Conservation (phyloP, 306 rosid genomes). For the Astragalus glycyphyllos region DNA sequence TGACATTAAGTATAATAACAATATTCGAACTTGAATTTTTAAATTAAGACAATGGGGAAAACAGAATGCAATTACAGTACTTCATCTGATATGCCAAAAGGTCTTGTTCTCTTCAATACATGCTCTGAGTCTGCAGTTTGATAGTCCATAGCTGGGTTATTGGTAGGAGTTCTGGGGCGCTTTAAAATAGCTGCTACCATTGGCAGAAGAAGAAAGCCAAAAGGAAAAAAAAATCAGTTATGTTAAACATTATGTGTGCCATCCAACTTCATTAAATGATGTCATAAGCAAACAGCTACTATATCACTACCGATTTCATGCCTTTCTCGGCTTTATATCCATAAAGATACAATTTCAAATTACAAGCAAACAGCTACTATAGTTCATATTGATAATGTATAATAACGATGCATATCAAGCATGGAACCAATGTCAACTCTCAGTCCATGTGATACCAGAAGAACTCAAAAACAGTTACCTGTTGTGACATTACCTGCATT, state of each 20-base stretch:
- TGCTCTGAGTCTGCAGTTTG: slow-evolving; percentile 98
- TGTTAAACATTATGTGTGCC: slow-evolving; percentile 8
- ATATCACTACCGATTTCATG: slow-evolving; percentile 13
- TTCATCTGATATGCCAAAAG: slow-evolving; percentile 89
- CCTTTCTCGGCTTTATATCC: slow-evolving; percentile 26
- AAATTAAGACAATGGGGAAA: slow-evolving; percentile 34
- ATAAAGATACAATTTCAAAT: slow-evolving; percentile 21
- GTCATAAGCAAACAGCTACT: slow-evolving; percentile 7
- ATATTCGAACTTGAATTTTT: slow-evolving; percentile 34
- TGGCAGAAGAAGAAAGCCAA: slow-evolving; percentile 40
- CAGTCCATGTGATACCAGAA: slow-evolving; percentile 8
- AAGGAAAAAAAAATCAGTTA: slow-evolving; percentile 40
- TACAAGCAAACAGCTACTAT: no score
- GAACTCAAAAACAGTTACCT: background rate
- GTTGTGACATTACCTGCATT: slow-evolving; percentile 67
- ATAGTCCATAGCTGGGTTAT: slow-evolving; percentile 91
- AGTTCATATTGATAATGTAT: slow-evolving; percentile 5
- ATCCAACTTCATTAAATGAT: slow-evolving; percentile 15
- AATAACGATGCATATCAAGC: slow-evolving; percentile 14
- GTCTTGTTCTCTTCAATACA: slow-evolving; percentile 90
- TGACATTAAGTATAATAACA: slow-evolving; percentile 23
- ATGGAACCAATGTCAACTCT: slow-evolving; percentile 26
- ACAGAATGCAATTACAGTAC: slow-evolving; percentile 53
- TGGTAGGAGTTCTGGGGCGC: slow-evolving; percentile 97
- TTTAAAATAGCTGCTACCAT: slow-evolving; percentile 75